phyloP scores from a whole-genome alignment of 2,329 filamentous ascomycete genomes.

The Myriosclerotinia duriaeana region DNA sequence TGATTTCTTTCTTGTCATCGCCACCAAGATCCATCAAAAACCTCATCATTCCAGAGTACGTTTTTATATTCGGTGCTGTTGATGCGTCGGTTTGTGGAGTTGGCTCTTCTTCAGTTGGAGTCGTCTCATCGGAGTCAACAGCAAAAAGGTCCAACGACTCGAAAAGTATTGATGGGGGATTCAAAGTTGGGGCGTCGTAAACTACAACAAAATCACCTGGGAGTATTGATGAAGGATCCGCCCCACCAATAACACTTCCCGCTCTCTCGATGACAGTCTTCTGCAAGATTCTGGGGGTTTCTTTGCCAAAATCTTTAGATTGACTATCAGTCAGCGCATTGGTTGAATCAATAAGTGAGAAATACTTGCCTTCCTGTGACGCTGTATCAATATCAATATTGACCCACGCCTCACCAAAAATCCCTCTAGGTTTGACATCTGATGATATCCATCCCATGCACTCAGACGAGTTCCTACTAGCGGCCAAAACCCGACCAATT shows the following conservation, averaged over 20 bases:
- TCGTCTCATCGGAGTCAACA: constrained; percentile 45
- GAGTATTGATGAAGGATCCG: constrained; percentile 53
- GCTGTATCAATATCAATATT: constrained; percentile 57
- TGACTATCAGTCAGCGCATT: constrained; percentile 21
- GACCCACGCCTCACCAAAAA: constrained; percentile 55
- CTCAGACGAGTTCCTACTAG: constrained; percentile 60
- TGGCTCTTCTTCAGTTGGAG: constrained; percentile 40
- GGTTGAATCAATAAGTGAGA: neutral
- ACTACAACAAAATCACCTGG: constrained; percentile 64
- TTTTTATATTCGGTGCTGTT: constrained; percentile 31
- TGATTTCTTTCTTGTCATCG: constrained; percentile 33
- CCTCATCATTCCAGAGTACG: constrained; percentile 39
- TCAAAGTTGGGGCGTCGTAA: constrained; percentile 52
- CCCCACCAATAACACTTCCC: constrained; percentile 59
- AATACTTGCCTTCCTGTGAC: constrained; percentile 34
- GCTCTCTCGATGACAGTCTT: constrained; percentile 60
- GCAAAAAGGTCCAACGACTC: constrained; percentile 51
- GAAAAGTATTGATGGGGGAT: constrained; percentile 51
- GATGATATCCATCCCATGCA: constrained; percentile 70
- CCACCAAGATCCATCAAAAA: constrained; percentile 33
- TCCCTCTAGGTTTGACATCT: constrained; percentile 53
- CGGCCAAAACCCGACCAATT: constrained; percentile 63
- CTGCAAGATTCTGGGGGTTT: constrained; percentile 60
- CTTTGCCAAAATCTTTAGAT: constrained; percentile 53
- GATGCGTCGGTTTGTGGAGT: constrained; percentile 29